Evolutionary conservation across 2,329 filamentous ascomycete genomes (phyloP), one percentile per base, ranked within the genome.

Genomic region (Cyphellophora attinorum): DNA sequence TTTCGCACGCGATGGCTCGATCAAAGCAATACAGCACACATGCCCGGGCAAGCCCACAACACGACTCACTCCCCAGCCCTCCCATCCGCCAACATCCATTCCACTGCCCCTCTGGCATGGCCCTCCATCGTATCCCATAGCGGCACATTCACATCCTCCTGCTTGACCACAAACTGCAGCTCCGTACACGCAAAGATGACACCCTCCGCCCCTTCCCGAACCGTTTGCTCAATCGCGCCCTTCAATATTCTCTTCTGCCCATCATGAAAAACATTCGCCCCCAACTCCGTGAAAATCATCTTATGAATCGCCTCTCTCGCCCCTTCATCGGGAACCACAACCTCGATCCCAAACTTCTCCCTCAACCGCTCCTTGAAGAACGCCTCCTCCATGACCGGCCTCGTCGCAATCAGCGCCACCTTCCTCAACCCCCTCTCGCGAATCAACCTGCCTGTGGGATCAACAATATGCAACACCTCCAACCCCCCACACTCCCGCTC

Each of bases 161-260:
- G 14, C 25, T 29, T 27, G n/a, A 43, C 16, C 12, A 43, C 27
- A 16, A 43, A 35, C 17, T 23, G 15, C 12, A 43, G 28, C 12
- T 43, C 40, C 13, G 40, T 43, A 19, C 29, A 43, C 16, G 16
- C 40, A 8, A 43, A 25, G 14, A 43, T 40, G 14, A 43, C 14
- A 3, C 38, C 38, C 13, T 38, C 13, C 5, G 38, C 38, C 5
- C 38, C 38, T 15, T 25, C 34, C 8, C 25, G 16, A 11, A 31
- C 21, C 8, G 21, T 25, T 25, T 25, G 8, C 21, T 25, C 21
- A 25, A 25, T 25, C 8, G 21, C 21, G n/a, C 21, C 21, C 8
- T 8, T 8, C 21, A 25, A 25, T 25, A 25, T 25, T 8, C 8
- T 8, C 21, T 25, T 25, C 21, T 25, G 21, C n/a, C n/a, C 8